These are phyloP conservation scores for Hygrocybe coccinea DNA, from an alignment of 768 basidiomycete species.

Conservation along the genomic window DNA sequence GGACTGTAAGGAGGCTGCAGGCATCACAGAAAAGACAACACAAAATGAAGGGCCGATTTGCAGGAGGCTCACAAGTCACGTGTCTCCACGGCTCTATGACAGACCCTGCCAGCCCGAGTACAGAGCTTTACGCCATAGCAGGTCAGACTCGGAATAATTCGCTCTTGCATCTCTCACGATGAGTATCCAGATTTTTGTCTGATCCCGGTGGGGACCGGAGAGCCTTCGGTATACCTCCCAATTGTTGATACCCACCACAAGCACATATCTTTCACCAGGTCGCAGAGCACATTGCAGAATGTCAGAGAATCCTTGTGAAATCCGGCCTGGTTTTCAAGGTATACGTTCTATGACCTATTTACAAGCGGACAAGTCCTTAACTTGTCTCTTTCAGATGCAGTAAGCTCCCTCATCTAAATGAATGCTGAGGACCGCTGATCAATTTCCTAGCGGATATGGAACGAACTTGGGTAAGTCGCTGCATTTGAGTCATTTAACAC, in stretches of 20 bases:
- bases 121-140: constrained; percentile 75
- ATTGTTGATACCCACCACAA: neutral
- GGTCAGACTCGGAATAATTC: constrained; percentile 34
- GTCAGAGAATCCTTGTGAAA: constrained; percentile 75
- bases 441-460: constrained; percentile 68
- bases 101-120: neutral
- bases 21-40: constrained; percentile 29
- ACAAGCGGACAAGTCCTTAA: constrained; percentile 6
- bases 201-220: constrained; percentile 76
- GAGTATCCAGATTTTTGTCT: constrained; percentile 73
- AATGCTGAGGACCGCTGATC: neutral
- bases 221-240: constrained; percentile 53
- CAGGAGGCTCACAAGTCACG: neutral
- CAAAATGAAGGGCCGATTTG: too few relatives aligned
- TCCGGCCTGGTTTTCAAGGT: constrained; percentile 82
- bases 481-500: neutral
- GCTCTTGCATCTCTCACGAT: neutral
- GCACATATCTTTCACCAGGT: constrained; percentile 40
- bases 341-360: constrained; percentile 13
- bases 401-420: constrained; percentile 30
- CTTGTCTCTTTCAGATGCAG: constrained; percentile 54
- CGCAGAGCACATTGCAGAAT: constrained; percentile 75
- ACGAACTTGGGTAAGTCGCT: constrained; percentile 68
- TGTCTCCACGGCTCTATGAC: constrained; percentile 7
- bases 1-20: constrained; percentile 48